Base-by-base conservation (phyloP, 1,139 yeast species). In the Saccharomyces hybrid region DNA sequence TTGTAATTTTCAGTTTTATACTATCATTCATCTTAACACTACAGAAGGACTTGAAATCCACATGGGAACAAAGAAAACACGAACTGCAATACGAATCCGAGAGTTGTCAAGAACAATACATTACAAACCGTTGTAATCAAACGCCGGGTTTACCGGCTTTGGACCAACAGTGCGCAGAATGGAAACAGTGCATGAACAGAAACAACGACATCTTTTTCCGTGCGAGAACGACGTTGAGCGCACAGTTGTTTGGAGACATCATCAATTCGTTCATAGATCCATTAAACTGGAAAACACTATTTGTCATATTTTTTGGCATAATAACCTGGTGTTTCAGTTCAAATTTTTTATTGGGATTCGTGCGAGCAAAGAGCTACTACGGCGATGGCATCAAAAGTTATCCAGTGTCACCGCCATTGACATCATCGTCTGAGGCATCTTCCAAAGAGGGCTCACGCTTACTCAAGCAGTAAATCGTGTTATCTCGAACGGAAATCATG, bases 131-230 rank as follows among this genome's bases (percentile, higher is more conserved):
- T 63, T 93, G 99, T 57, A 73, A 79, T 8, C 81, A 80, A 0
- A 75, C 73, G 8, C 67, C 66, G 41, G 69, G 85, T 30, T 84
- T 81, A 0, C 97, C 96, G 0, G 93, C 90, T 0, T 70, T 90
- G 30, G 90, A 86, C 61, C 70, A 73, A n/a, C 77, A 81, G 20
- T 93, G 99, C 69, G 75, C 78, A 32, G 74, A 75, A 47, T 88
- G 96, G 95, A 85, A 82, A 58, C 79, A 78, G 57, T 93, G 99
- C 70, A 90, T 88, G 96, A 82, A 84, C 62, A 77, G 89, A 57
- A 95, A 91, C 63, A 96, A 97, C 13, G 80, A 81, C 47, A 75
- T 81, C 5, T 81, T 90, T n/a, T 95, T 93, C 4, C 78, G 82
- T 50, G 88, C 95, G 2, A 78, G 81, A 61, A 80, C 90, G 31